Percentiles rank a stretch among this genome's conserved stretches.
Evolutionary conservation across 805 yeast species (phyloP).

Genomic region (Candida tibetensis): DNA sequence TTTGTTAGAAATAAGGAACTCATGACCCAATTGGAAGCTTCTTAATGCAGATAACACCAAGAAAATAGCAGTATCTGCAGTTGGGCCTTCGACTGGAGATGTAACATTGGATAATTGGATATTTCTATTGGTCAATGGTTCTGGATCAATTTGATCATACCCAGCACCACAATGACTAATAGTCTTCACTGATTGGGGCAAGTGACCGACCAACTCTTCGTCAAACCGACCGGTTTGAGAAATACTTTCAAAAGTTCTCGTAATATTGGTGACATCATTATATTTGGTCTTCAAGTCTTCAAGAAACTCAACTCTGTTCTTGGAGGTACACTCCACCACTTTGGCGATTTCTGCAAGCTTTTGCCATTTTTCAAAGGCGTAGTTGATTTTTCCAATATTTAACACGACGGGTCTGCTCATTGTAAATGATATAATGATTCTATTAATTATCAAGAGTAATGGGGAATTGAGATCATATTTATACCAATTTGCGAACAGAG

Average conservation of each 20-base stretch:
- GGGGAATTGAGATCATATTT: no score
- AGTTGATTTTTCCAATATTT: slow-evolving; percentile 58
- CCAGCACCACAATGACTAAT: slow-evolving; percentile 72
- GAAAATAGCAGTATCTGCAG: slow-evolving; percentile 69
- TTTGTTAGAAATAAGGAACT: slow-evolving; percentile 50
- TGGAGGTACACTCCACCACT: slow-evolving; percentile 36
- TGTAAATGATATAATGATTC: no score
- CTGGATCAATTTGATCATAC: slow-evolving; percentile 67
- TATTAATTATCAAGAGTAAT: no score
- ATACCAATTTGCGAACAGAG: no score
- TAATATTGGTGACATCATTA: slow-evolving; percentile 39
- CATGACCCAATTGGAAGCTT: slow-evolving; percentile 62
- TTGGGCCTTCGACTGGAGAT: slow-evolving; percentile 62
- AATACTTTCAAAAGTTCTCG: slow-evolving; percentile 54
- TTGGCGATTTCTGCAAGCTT: slow-evolving; percentile 43
- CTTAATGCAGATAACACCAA: slow-evolving; percentile 62
- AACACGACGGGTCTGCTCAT: slow-evolving; percentile 26
- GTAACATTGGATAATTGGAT: slow-evolving; percentile 72
- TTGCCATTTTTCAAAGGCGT: slow-evolving; percentile 68
- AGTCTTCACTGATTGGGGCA: slow-evolving; percentile 53
- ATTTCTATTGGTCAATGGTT: slow-evolving; percentile 46
- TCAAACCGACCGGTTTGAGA: slow-evolving; percentile 62
- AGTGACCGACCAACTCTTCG: slow-evolving; percentile 50
- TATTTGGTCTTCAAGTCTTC: slow-evolving; percentile 44
- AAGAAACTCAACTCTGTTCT: slow-evolving; percentile 39